Percentiles rank a stretch among this genome's conserved stretches.
phyloP scores from a whole-genome alignment of 108 stramenopile species.

The Bacterosira constricta region DNA sequence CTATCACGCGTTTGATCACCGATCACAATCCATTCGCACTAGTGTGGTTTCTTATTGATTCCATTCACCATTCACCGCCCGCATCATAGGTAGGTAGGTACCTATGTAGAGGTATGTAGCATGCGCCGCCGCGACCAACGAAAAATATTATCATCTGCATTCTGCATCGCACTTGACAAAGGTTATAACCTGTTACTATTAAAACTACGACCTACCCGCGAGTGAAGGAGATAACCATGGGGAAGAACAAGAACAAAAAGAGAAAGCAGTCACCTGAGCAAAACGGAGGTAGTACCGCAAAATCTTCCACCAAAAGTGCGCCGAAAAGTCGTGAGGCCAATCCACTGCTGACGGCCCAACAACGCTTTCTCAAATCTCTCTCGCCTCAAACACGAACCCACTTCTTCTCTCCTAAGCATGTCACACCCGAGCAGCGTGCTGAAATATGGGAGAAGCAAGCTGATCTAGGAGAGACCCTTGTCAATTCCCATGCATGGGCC shows the following conservation, averaged over 20 bases:
- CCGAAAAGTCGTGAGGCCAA: constrained; percentile 19
- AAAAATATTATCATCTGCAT: no score
- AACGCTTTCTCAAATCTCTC: constrained; percentile 53
- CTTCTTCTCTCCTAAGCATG: constrained; percentile 62
- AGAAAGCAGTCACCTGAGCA: no score
- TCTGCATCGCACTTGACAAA: no score
- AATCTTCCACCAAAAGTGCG: background rate
- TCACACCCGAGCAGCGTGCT: constrained; percentile 64
- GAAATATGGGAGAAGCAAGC: constrained; percentile 83
- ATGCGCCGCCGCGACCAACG: background rate
- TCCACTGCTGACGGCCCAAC: constrained; percentile 57
- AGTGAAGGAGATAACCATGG: no score
- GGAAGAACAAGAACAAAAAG: constrained; percentile 19
- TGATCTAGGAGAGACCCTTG: constrained; percentile 75
- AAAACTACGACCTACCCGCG: no score
- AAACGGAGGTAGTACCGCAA: background rate
- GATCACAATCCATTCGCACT: no score
- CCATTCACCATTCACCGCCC: no score
- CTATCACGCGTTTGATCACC: no score
- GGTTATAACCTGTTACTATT: no score
- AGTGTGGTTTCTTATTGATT: no score
- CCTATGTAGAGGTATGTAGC: no score
- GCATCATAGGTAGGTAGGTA: no score
- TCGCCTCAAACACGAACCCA: constrained; percentile 38
- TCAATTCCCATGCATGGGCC: constrained; percentile 83